These are phyloP conservation scores for Staphylotrichum longicolle DNA, from an alignment of 495 filamentous ascomycete genomes.

Conservation along the genomic window DNA sequence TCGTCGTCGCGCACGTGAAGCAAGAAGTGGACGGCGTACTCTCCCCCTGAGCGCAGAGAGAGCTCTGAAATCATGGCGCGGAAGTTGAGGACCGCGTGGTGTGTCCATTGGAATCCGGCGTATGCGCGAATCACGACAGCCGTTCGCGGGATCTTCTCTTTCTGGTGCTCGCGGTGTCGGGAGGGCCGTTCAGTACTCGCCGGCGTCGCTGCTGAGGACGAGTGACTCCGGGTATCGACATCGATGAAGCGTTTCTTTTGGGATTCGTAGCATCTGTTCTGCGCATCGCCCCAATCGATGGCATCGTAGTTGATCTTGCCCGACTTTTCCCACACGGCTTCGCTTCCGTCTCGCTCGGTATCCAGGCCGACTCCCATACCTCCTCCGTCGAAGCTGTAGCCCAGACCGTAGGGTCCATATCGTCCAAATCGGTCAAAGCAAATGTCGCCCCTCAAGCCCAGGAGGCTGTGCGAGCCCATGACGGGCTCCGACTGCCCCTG, in stretches of 20 bases:
- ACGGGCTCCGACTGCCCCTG: conserved; percentile 77
- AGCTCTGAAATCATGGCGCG: conserved; percentile 79
- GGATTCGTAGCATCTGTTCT: conserved; percentile 62
- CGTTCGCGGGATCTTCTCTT: conserved; percentile 54
- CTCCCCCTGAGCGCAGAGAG: conserved; percentile 67
- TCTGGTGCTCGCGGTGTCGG: conserved; percentile 21
- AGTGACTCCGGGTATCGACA: conserved; percentile 11
- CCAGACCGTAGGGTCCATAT: conserved; percentile 85
- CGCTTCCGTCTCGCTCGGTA: conserved; percentile 68
- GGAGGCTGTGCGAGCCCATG: conserved; percentile 73
- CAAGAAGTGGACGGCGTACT: conserved; percentile 79
- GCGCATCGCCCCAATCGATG: conserved; percentile 74
- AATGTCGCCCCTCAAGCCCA: conserved; percentile 77
- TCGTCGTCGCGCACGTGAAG: conserved; percentile 70
- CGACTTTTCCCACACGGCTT: conserved; percentile 65
- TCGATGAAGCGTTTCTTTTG: conserved; percentile 65
- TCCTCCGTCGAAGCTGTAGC: conserved; percentile 71
- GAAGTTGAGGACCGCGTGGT: conserved; percentile 67
- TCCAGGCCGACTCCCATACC: conserved; percentile 74
- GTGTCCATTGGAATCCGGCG: conserved; percentile 65
- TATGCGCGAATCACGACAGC: conserved; percentile 73
- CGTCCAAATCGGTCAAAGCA: conserved; percentile 94
- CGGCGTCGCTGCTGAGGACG: neutral
- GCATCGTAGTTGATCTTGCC: conserved; percentile 71
- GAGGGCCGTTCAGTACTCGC: neutral